These are phyloP conservation scores for Chalara sp. DNA, from an alignment of 2,329 filamentous ascomycete genomes.

Conservation along the genomic window DNA sequence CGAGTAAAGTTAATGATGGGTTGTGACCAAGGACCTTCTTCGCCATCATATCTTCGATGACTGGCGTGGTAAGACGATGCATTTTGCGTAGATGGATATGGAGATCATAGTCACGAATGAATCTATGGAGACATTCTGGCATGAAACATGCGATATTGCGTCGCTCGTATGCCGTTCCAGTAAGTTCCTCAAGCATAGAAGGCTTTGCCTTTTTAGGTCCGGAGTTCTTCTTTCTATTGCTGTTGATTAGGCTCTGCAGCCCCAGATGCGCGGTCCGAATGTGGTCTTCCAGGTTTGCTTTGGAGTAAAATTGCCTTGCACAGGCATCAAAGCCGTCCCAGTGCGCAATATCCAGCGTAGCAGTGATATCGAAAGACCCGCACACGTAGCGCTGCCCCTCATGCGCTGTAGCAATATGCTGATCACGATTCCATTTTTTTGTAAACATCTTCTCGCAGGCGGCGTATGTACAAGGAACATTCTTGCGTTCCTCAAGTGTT, in stretches of 20 bases:
- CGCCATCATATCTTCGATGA: background rate
- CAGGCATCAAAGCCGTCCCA: conserved; percentile 68
- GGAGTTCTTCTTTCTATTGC: conserved; percentile 27
- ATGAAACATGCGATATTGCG: conserved; percentile 45
- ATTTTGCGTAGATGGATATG: conserved; percentile 45
- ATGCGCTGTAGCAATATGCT: conserved; percentile 73
- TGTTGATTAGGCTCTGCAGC: conserved; percentile 35
- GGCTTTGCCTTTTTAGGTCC: conserved; percentile 2
- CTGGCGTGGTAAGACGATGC: conserved; percentile 21
- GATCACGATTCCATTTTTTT: conserved; percentile 73
- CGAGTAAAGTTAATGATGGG: background rate
- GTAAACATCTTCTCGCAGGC: conserved; percentile 75
- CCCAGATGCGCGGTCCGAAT: conserved; percentile 75
- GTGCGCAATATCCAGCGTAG: conserved; percentile 47
- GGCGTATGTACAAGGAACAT: conserved; percentile 56
- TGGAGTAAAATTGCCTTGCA: conserved; percentile 68
- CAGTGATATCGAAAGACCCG: conserved; percentile 56
- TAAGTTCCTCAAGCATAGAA: conserved; percentile 39
- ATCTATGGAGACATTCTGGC: conserved; percentile 43
- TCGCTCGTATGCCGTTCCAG: conserved; percentile 44
- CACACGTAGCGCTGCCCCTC: conserved; percentile 75
- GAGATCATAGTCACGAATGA: conserved; percentile 51
- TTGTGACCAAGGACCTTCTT: background rate
- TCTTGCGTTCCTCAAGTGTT: conserved; percentile 57
- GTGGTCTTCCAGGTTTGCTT: conserved; percentile 75